These are phyloP conservation scores for Citeromyces hawaiiensis DNA, from an alignment of 1,139 yeast species.

Conservation along the genomic window DNA sequence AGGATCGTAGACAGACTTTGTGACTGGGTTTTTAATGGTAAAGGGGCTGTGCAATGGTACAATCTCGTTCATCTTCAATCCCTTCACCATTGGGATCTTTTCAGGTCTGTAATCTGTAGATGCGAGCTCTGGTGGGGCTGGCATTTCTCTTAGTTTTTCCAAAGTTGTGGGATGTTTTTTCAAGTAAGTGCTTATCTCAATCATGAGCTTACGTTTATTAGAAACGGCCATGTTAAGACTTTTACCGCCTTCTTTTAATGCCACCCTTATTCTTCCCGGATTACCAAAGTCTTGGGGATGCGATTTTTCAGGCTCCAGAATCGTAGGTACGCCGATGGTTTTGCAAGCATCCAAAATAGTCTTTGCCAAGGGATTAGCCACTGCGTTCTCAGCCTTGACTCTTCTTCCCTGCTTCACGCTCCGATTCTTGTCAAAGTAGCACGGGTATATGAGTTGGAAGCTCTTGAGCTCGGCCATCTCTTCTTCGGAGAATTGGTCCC, in stretches of 20 bases:
- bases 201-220: slow-evolving; percentile 58
- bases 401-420: slow-evolving; percentile 77
- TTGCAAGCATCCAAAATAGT: slow-evolving; percentile 58
- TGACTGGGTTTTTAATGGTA: slow-evolving; percentile 75
- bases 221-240: slow-evolving; percentile 24
- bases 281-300: slow-evolving; percentile 98
- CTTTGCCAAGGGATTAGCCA: slow-evolving; percentile 77
- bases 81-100: slow-evolving; percentile 66
- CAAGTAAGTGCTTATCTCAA: slow-evolving; percentile 48
- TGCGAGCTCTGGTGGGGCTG: slow-evolving; percentile 36
- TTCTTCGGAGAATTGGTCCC: slow-evolving; percentile 24
- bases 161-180: slow-evolving; percentile 59
- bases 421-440: slow-evolving; percentile 76
- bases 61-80: slow-evolving; percentile 73
- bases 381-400: slow-evolving; percentile 53
- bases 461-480: slow-evolving; percentile 48
- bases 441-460: slow-evolving; percentile 75
- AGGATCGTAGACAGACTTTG: slow-evolving; percentile 57
- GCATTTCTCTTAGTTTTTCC: slow-evolving; percentile 45
- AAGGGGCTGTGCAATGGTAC: slow-evolving; percentile 78
- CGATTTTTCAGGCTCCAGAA: slow-evolving; percentile 66
- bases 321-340: slow-evolving; percentile 34
- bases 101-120: slow-evolving; percentile 37
- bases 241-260: slow-evolving; percentile 37
- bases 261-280: slow-evolving; percentile 83